Conservation (phyloP, 2,329 filamentous ascomycete species). For the Xylariomycetidae sp. region DNA sequence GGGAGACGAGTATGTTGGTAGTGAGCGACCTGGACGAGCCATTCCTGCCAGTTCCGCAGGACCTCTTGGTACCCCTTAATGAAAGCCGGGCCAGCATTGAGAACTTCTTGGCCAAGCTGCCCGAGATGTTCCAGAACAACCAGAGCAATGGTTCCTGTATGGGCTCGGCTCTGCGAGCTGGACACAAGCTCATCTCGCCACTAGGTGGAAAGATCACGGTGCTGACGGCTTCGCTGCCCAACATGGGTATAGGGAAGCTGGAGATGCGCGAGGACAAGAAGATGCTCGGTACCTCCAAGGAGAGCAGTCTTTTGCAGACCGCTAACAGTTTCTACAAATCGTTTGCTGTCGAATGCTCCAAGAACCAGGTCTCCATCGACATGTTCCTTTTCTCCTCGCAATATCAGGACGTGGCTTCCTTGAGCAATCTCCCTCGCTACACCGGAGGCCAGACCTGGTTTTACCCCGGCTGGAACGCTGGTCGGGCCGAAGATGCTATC, state of each 20-base stretch:
- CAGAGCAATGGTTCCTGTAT: constrained; percentile 87
- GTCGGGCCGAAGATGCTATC: constrained; percentile 87
- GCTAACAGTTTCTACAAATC: constrained; percentile 98
- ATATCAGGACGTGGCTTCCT: constrained; percentile 93
- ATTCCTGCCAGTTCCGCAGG: constrained; percentile 88
- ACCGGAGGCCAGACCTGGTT: constrained; percentile 98
- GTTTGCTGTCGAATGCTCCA: constrained; percentile 97
- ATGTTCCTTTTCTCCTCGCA: constrained; percentile 97
- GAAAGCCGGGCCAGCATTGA: constrained; percentile 91
- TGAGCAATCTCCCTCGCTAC: constrained; percentile 92
- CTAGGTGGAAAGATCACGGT: constrained; percentile 94
- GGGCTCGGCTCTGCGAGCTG: constrained; percentile 86
- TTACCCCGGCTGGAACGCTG: constrained; percentile 96
- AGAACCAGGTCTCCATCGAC: constrained; percentile 96
- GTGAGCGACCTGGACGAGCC: constrained; percentile 94
- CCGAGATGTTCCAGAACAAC: constrained; percentile 94
- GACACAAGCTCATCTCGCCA: constrained; percentile 91
- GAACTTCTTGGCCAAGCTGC: constrained; percentile 81
- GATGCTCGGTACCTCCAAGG: constrained; percentile 86
- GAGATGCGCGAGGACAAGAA: constrained; percentile 97
- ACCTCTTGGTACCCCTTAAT: constrained; percentile 81
- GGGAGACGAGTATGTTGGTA: constrained; percentile 85
- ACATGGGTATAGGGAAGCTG: constrained; percentile 81
- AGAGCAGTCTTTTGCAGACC: constrained; percentile 80
- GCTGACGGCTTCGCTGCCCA: constrained; percentile 82